These are phyloP conservation scores for Pholiota molesta DNA, from an alignment of 768 basidiomycete genomes.

Conservation along the genomic window DNA sequence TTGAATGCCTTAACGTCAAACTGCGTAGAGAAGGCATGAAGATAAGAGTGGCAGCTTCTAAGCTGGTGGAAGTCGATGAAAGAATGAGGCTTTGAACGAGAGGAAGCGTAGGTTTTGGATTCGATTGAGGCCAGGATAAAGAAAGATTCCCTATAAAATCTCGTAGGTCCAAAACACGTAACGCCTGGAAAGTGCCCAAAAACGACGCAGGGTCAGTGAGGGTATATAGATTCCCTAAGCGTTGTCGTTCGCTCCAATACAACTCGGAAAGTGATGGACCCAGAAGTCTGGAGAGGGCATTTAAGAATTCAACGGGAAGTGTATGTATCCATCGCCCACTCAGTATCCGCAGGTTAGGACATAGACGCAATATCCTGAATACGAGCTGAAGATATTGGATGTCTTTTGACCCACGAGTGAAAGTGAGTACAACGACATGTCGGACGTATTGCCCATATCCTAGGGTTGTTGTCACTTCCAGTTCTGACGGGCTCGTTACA, in stretches of 20 bases:
- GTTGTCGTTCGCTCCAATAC: constrained; percentile 44
- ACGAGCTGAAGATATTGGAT: constrained; percentile 42
- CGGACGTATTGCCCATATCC: constrained; percentile 50
- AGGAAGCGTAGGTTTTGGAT: constrained; percentile 38
- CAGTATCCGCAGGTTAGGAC: constrained; percentile 47
- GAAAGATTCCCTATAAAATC: constrained; percentile 36
- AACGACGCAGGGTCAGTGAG: constrained; percentile 39
- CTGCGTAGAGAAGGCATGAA: constrained; percentile 44
- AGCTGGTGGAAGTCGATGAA: constrained; percentile 39
- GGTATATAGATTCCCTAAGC: constrained; percentile 20
- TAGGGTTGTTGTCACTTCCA: neutral
- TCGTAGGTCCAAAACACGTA: constrained; percentile 51
- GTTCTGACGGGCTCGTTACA: neutral
- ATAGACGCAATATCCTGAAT: constrained; percentile 46
- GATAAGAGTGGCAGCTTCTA: constrained; percentile 40
- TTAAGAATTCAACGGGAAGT: constrained; percentile 46
- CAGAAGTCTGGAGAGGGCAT: constrained; percentile 42
- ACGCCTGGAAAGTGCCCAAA: constrained; percentile 40
- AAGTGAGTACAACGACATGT: constrained; percentile 50
- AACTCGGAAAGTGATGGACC: constrained; percentile 44
- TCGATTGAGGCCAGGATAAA: constrained; percentile 16
- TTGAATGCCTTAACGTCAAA: constrained; percentile 40
- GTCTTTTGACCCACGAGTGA: constrained; percentile 41
- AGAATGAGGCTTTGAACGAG: constrained; percentile 44
- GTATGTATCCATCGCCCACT: constrained; percentile 49